These are phyloP conservation scores for Coniochaeta prunicola DNA, from an alignment of 2,329 filamentous ascomycete species.

Conservation along the genomic window DNA sequence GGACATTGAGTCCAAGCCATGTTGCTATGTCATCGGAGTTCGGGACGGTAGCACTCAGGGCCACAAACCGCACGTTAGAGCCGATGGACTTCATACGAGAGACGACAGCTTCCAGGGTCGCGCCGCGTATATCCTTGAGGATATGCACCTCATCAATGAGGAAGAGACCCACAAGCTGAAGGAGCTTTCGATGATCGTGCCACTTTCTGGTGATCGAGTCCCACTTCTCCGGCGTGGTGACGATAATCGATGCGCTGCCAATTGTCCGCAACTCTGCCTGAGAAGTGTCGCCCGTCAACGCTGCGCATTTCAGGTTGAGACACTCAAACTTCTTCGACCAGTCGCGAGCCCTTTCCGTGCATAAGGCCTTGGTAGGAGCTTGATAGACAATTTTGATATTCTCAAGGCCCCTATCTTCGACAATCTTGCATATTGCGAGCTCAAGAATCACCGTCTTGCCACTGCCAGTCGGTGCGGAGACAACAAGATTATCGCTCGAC, in stretches of 20 bases:
- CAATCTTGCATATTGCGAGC: conserved; percentile 69
- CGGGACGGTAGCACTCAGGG: conserved; percentile 75
- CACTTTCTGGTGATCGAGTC: conserved; percentile 84
- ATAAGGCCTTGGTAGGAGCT: conserved; percentile 78
- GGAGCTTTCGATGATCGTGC: conserved; percentile 69
- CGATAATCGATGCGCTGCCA: conserved; percentile 70
- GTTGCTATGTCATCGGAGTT: conserved; percentile 73
- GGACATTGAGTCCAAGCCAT: conserved; percentile 66
- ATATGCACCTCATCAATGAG: conserved; percentile 87
- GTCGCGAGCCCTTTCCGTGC: conserved; percentile 67
- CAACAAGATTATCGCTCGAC: conserved; percentile 67
- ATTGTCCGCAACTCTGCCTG: conserved; percentile 58
- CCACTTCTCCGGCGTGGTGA: conserved; percentile 89
- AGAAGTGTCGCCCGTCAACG: conserved; percentile 78
- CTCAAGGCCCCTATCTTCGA: conserved; percentile 45
- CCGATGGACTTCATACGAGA: conserved; percentile 81
- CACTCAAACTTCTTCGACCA: conserved; percentile 69
- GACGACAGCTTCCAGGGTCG: conserved; percentile 75
- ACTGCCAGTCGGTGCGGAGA: conserved; percentile 77
- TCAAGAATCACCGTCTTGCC: conserved; percentile 80
- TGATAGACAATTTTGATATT: conserved; percentile 79
- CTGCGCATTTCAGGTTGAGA: conserved; percentile 62
- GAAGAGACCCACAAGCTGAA: conserved; percentile 70
- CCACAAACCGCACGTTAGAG: conserved; percentile 69
- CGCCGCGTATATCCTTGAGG: conserved; percentile 70